Evolutionary conservation across 2,329 filamentous ascomycete genomes (phyloP).

Genomic region (Colletotrichum gigasporum): DNA sequence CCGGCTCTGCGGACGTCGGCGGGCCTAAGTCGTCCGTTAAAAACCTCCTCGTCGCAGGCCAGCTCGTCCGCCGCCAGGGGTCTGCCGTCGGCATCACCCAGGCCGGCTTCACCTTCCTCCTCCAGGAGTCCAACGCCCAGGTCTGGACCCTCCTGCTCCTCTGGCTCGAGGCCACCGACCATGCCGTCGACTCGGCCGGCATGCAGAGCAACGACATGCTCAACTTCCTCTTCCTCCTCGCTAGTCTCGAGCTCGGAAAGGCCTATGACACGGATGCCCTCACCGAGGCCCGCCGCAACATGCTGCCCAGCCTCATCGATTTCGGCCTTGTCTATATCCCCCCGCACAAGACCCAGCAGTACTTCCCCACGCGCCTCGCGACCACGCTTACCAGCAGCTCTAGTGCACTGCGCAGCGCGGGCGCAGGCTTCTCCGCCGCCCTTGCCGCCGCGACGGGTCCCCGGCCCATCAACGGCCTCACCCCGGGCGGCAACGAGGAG

Average conservation of each 20-base stretch:
- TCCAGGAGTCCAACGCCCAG: slow-evolving; percentile 95
- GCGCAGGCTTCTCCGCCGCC: slow-evolving; percentile 74
- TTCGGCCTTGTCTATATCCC: slow-evolving; percentile 90
- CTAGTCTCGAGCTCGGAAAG: slow-evolving; percentile 89
- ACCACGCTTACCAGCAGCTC: slow-evolving; percentile 86
- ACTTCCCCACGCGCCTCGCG: slow-evolving; percentile 92
- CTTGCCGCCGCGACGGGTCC: slow-evolving; percentile 54
- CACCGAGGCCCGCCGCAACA: slow-evolving; percentile 82
- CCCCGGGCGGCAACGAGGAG: slow-evolving; percentile 47
- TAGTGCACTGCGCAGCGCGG: slow-evolving; percentile 74
- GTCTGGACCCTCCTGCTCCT: slow-evolving; percentile 95
- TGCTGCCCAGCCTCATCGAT: slow-evolving; percentile 90
- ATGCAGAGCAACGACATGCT: slow-evolving; percentile 95
- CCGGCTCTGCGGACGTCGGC: slow-evolving; percentile 49
- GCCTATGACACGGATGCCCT: slow-evolving; percentile 90
- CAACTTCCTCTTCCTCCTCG: slow-evolving; percentile 94
- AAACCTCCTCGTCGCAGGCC: slow-evolving; percentile 81
- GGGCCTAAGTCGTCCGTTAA: slow-evolving; percentile 83
- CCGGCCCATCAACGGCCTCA: slow-evolving; percentile 42
- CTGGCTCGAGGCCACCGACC: slow-evolving; percentile 86
- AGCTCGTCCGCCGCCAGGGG: slow-evolving; percentile 73
- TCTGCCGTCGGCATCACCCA: slow-evolving; percentile 80
- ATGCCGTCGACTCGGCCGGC: slow-evolving; percentile 62
- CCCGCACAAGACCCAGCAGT: slow-evolving; percentile 65
- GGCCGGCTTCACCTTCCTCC: slow-evolving; percentile 90